These are phyloP conservation scores for Monilinia polystroma DNA, from an alignment of 2,329 filamentous ascomycete species.

Conservation along the genomic window DNA sequence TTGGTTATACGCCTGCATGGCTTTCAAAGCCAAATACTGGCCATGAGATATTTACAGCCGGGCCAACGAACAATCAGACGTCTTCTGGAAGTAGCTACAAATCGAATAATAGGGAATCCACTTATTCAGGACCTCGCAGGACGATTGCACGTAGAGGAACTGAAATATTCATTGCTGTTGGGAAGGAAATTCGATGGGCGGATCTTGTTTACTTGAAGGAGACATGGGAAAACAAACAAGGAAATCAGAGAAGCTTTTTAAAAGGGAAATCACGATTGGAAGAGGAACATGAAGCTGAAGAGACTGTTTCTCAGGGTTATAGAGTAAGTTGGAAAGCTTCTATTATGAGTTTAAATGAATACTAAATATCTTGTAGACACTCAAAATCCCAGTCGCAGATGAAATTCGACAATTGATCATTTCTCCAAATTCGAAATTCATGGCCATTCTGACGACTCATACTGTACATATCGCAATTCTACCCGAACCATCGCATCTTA, in stretches of 20 bases:
- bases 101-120: constrained; percentile 44
- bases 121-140: constrained; percentile 51
- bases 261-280: constrained; percentile 29
- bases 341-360: constrained; percentile 23
- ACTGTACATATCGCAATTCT: constrained; percentile 87
- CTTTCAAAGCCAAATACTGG: constrained; percentile 76
- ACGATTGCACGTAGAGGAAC: constrained; percentile 80
- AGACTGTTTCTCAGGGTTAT: constrained; percentile 46
- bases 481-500: constrained; percentile 75
- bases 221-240: constrained; percentile 46
- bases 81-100: constrained; percentile 28
- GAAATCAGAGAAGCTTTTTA: constrained; percentile 28
- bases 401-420: constrained; percentile 83
- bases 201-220: constrained; percentile 80
- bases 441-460: constrained; percentile 83
- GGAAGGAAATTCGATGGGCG: constrained; percentile 89
- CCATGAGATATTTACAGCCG: constrained; percentile 69
- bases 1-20: constrained; percentile 84
- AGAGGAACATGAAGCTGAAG: constrained; percentile 34
- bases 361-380: constrained; percentile 52
- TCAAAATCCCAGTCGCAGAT: constrained; percentile 75
- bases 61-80: constrained; percentile 40
- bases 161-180: constrained; percentile 84
- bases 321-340: constrained; percentile 45
- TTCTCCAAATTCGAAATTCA: constrained; percentile 76